Evolutionary conservation across 2,329 filamentous ascomycete genomes (phyloP).

Genomic region (Cordyceps militaris): DNA sequence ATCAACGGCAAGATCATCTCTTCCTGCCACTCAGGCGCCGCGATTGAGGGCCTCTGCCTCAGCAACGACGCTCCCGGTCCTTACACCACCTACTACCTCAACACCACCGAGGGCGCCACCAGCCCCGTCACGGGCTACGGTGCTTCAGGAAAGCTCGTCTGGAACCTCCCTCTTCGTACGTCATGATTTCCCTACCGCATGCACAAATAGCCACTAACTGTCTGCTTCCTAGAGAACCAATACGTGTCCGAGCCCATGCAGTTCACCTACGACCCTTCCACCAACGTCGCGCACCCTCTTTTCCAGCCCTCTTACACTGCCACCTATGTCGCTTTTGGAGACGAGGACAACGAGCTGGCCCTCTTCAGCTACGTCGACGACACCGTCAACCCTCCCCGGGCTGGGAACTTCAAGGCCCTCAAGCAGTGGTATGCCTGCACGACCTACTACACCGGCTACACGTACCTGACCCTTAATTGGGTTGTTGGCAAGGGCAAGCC

Average conservation of each 20-base stretch:
- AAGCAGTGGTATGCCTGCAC: conserved; percentile 11
- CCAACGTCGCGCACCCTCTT: conserved; percentile 11
- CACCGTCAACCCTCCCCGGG: conserved; percentile 8
- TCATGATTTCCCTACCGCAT: not conserved
- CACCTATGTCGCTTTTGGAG: conserved; percentile 1
- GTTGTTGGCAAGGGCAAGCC: conserved; percentile 9
- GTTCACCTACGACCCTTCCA: conserved; percentile 6
- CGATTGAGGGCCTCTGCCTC: conserved; percentile 10
- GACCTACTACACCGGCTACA: conserved; percentile 9
- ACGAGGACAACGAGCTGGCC: conserved; percentile 4
- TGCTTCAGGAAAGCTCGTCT: conserved; percentile 6
- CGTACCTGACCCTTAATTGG: conserved; percentile 10
- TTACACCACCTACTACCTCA: conserved; percentile 1
- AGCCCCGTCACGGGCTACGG: not conserved
- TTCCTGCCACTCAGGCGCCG: conserved; percentile 11
- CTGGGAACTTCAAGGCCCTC: not conserved
- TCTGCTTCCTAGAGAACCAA: not conserved
- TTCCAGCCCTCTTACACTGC: conserved; percentile 2
- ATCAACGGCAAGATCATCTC: not conserved
- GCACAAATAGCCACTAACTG: not conserved
- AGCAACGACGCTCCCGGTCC: too few species aligned
- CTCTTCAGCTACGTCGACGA: conserved; percentile 11
- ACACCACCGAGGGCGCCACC: conserved; percentile 8
- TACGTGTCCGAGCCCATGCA: conserved; percentile 4
- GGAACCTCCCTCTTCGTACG: conserved; percentile 10